These are phyloP conservation scores for Hypholoma fasciculare DNA, from an alignment of 768 basidiomycete species.

Conservation along the genomic window DNA sequence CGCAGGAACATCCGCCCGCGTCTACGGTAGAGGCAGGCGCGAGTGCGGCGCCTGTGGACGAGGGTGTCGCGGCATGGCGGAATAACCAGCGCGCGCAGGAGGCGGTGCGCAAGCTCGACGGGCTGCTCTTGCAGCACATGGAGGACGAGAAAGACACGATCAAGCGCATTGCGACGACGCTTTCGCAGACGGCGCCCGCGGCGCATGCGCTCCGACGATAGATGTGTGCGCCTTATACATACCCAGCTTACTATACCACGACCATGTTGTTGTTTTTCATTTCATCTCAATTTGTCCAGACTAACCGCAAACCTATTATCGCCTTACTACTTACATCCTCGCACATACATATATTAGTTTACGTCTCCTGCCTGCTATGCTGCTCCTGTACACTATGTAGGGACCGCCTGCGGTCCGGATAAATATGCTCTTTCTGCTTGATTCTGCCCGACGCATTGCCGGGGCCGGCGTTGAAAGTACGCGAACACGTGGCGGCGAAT, in stretches of 20 bases:
- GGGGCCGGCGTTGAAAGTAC: constrained; percentile 1
- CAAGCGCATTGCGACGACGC: constrained; percentile 65
- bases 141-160: constrained; percentile 81
- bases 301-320: not conserved
- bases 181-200: constrained; percentile 24
- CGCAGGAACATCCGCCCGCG: constrained; percentile 37
- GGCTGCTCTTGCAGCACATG: constrained; percentile 80
- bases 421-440: not conserved
- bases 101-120: constrained; percentile 68
- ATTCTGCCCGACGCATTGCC: not conserved
- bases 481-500: constrained; percentile 23
- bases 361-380: not conserved
- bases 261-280: not conserved
- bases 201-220: constrained; percentile 13
- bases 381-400: constrained; percentile 15
- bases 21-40: constrained; percentile 14
- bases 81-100: constrained; percentile 48
- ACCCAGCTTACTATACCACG: constrained; percentile 10
- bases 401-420: not conserved
- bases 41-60: constrained; percentile 29
- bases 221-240: not conserved
- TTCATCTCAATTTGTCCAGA: no score
- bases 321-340: constrained; percentile 4
- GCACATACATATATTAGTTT: constrained; percentile 3
- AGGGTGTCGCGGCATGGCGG: constrained; percentile 30